Conservation (phyloP, 352 stramenopile genomes). For the Globisporangium canariense region DNA sequence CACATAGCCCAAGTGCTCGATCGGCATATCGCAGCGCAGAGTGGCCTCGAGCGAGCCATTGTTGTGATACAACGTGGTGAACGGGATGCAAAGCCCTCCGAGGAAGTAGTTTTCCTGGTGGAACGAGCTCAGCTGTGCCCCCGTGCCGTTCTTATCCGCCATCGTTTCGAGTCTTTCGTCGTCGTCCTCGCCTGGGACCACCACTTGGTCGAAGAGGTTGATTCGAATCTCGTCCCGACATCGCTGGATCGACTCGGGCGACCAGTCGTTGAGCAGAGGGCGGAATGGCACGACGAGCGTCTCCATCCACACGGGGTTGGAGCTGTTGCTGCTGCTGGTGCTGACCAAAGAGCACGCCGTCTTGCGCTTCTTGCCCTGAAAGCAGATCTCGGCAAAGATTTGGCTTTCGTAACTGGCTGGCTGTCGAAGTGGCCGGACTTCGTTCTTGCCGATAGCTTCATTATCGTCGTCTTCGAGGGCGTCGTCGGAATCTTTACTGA, state of each 20-base stretch:
- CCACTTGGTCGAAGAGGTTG: conserved; percentile 88
- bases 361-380: conserved; percentile 72
- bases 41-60: conserved; percentile 74
- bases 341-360: conserved; percentile 53
- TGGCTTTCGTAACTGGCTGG: conserved; percentile 29
- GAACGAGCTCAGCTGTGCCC: conserved; percentile 41
- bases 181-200: conserved; percentile 23
- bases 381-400: conserved; percentile 79
- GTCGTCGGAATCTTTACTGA: background rate
- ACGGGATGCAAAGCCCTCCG: conserved; percentile 81
- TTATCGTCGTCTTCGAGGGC: conserved; percentile 4
- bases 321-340: conserved; percentile 18
- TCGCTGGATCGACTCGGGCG: conserved; percentile 55
- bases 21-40: conserved; percentile 77
- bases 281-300: conserved; percentile 87
- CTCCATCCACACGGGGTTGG: conserved; percentile 90
- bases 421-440: background rate
- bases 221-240: conserved; percentile 81
- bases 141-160: conserved; percentile 22
- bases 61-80: conserved; percentile 82
- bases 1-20: conserved; percentile 84
- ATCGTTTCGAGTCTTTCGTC: conserved; percentile 32
- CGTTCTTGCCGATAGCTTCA: background rate
- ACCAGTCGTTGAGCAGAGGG: conserved; percentile 80
- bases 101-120: conserved; percentile 83